Evolutionary conservation across 371 early-diverging fungal species (phyloP).

Genomic region (Cokeromyces recurvatus): DNA sequence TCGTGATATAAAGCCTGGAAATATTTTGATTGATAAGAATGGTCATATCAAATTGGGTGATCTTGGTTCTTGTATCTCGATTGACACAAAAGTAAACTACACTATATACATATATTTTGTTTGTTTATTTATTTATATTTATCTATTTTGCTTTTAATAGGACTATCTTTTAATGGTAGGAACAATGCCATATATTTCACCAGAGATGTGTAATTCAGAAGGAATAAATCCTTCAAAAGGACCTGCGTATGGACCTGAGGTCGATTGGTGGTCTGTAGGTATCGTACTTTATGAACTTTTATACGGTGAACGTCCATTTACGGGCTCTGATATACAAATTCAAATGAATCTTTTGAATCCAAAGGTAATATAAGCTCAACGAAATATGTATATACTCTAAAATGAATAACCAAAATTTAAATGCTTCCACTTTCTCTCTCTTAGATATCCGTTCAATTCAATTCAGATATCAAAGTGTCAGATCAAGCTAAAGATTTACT

Average conservation of each 20-base stretch:
- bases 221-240: slow-evolving; percentile 49
- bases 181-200: slow-evolving; percentile 95
- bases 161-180: slow-evolving; percentile 58
- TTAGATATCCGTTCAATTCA: slow-evolving; percentile 49
- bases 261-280: slow-evolving; percentile 99
- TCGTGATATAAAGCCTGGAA: slow-evolving; percentile 84
- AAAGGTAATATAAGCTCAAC: slow-evolving; percentile 48
- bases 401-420: too few relatives aligned
- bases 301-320: slow-evolving; percentile 15
- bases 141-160: neutral
- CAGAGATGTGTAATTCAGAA: slow-evolving; percentile 63
- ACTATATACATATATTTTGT: slow-evolving; percentile 2
- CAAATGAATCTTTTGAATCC: slow-evolving; percentile 82
- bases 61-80: slow-evolving; percentile 74
- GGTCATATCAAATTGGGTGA: slow-evolving; percentile 90
- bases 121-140: neutral
- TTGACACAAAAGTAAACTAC: slow-evolving; percentile 38
- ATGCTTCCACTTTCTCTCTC: too few relatives aligned
- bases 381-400: too few relatives aligned
- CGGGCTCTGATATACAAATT: slow-evolving; percentile 66
- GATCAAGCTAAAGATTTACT: slow-evolving; percentile 79
- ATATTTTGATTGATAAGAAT: slow-evolving; percentile 68
- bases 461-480: slow-evolving; percentile 59
- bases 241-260: slow-evolving; percentile 85
- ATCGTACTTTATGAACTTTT: slow-evolving; percentile 95